Evolutionary conservation across 345 rosid species (phyloP).

Genomic region (Anastatica hierochuntica): DNA sequence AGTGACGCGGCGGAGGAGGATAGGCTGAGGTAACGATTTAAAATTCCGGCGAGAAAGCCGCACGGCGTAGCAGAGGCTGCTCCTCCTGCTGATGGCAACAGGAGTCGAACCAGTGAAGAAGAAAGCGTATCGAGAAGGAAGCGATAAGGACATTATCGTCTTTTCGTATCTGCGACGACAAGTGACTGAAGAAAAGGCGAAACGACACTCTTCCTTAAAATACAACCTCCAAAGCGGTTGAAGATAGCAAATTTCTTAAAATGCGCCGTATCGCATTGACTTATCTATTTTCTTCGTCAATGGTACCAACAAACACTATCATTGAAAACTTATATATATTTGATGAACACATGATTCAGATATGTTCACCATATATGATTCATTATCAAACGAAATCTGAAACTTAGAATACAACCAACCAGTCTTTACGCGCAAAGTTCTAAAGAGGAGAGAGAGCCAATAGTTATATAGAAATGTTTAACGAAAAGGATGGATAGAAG

Average conservation of each 20-base stretch:
- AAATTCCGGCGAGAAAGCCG: conserved; percentile 15
- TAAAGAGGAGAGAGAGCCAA: neutral
- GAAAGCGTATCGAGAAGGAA: conserved; percentile 32
- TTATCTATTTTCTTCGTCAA: too few species aligned
- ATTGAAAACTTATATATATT: too few species aligned
- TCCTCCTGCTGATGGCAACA: conserved; percentile 23
- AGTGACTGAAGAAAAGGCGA: too few species aligned
- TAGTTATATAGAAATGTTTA: conserved; percentile 10
- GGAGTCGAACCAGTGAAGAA: conserved; percentile 28
- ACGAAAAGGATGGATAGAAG: neutral
- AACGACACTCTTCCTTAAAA: too few species aligned
- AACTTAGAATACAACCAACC: conserved; percentile 12
- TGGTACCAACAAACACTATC: too few species aligned
- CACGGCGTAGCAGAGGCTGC: conserved; percentile 24
- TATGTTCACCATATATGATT: neutral
- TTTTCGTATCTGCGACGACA: conserved; percentile 3
- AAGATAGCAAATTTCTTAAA: too few species aligned
- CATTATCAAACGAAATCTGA: conserved; percentile 13
- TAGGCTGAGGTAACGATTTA: conserved; percentile 16
- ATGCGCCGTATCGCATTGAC: too few species aligned
- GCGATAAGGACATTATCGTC: conserved; percentile 37
- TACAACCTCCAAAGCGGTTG: too few species aligned
- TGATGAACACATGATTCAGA: conserved; percentile 7
- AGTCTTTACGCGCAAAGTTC: conserved; percentile 13
- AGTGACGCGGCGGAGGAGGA: conserved; percentile 19